Percentiles rank a stretch among this genome's conserved stretches.
phyloP scores from a whole-genome alignment of 768 basidiomycete species.

The Sarcodon sp. region DNA sequence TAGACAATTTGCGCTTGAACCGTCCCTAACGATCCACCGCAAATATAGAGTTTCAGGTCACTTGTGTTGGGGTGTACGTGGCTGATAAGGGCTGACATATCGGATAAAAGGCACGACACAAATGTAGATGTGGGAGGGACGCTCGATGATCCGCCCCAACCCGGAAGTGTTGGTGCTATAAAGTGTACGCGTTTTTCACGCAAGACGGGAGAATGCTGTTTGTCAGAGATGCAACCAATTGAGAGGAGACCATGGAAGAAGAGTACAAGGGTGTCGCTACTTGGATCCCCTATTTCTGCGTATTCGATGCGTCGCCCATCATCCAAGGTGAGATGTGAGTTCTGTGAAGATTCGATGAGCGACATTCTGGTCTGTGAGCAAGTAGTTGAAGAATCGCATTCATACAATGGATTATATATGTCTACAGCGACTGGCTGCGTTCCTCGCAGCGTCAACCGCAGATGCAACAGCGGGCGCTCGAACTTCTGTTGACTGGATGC shows the following conservation, averaged over 20 bases:
- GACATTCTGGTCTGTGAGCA: too few species aligned
- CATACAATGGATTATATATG: not conserved
- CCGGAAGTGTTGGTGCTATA: constrained; percentile 41
- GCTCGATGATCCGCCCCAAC: constrained; percentile 44
- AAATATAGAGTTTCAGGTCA: constrained; percentile 33
- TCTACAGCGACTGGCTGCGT: not conserved
- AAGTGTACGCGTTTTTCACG: constrained; percentile 28
- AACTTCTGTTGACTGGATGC: too few species aligned
- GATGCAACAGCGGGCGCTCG: too few species aligned
- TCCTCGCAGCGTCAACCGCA: too few species aligned
- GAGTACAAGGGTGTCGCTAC: constrained; percentile 34
- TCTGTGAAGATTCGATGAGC: too few species aligned
- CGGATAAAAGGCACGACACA: constrained; percentile 26
- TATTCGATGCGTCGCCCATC: constrained; percentile 41
- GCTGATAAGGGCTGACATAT: constrained; percentile 31
- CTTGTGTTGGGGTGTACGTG: constrained; percentile 33
- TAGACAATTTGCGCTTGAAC: constrained; percentile 44
- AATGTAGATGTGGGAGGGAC: constrained; percentile 21
- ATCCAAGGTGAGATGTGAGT: constrained; percentile 9
- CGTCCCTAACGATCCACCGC: constrained; percentile 42
- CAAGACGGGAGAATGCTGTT: constrained; percentile 19
- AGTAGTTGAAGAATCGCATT: not conserved
- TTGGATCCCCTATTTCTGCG: constrained; percentile 34
- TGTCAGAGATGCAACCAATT: constrained; percentile 33
- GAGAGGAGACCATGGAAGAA: constrained; percentile 45